These are phyloP conservation scores for Penicillium frequentans DNA, from an alignment of 2,329 filamentous ascomycete species.

Conservation along the genomic window DNA sequence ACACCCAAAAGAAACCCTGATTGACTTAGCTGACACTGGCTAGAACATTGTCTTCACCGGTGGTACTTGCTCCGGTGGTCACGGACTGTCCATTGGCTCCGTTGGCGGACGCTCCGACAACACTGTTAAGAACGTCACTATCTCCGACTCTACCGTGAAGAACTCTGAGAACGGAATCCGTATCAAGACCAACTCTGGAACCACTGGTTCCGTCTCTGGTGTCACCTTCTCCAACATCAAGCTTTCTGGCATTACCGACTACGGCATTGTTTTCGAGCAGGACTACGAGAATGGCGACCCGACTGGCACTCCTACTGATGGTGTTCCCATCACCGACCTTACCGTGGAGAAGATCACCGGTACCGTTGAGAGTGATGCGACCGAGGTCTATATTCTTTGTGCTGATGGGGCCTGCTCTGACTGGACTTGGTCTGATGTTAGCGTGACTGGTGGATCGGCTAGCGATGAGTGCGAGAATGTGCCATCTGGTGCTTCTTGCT, in stretches of 20 bases:
- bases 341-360: slow-evolving; percentile 39
- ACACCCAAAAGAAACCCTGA: neutral
- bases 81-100: slow-evolving; percentile 59
- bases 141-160: slow-evolving; percentile 7
- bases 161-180: slow-evolving; percentile 14
- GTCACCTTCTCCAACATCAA: slow-evolving; percentile 57
- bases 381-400: slow-evolving; percentile 56
- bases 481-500: slow-evolving; percentile 39
- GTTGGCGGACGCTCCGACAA: slow-evolving; percentile 60
- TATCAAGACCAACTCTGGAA: slow-evolving; percentile 54
- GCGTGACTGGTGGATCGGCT: slow-evolving; percentile 53
- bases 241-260: slow-evolving; percentile 52
- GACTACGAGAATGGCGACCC: slow-evolving; percentile 55
- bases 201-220: slow-evolving; percentile 53
- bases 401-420: slow-evolving; percentile 52
- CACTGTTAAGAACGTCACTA: slow-evolving; percentile 51
- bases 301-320: slow-evolving; percentile 39
- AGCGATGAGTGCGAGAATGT: slow-evolving; percentile 44
- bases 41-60: slow-evolving; percentile 32
- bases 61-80: slow-evolving; percentile 31
- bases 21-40: neutral
- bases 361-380: slow-evolving; percentile 34
- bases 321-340: slow-evolving; percentile 43
- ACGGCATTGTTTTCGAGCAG: slow-evolving; percentile 57
- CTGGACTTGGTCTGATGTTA: slow-evolving; percentile 55